Percentiles rank a stretch among this genome's conserved stretches.
Evolutionary conservation across 768 basidiomycete genomes (phyloP).

Genomic region (Xerocomellus chrysenteron): DNA sequence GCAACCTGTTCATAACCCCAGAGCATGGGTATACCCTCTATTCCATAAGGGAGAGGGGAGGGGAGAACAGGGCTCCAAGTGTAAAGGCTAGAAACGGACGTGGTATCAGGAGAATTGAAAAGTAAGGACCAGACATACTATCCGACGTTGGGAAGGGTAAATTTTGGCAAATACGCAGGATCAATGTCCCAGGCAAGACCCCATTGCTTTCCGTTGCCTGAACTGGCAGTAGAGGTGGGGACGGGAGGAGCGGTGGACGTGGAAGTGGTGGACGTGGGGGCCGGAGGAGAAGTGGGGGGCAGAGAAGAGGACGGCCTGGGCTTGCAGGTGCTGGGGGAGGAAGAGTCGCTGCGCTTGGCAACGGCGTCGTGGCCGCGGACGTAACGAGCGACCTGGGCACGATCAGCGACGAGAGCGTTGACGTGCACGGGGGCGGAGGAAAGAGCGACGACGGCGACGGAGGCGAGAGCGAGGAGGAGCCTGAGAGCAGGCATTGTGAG

Average conservation of each 20-base stretch:
- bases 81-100: conserved; percentile 44
- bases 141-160: conserved; percentile 39
- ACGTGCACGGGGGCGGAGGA: conserved; percentile 44
- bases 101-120: neutral
- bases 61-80: conserved; percentile 46
- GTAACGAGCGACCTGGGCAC: conserved; percentile 44
- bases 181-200: conserved; percentile 52
- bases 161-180: conserved; percentile 42
- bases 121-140: conserved; percentile 34
- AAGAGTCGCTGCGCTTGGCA: conserved; percentile 47
- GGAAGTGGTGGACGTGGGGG: conserved; percentile 7
- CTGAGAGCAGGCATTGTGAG: conserved; percentile 47
- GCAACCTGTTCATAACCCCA: conserved; percentile 56
- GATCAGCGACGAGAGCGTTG: conserved; percentile 50
- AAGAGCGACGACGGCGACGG: conserved; percentile 55
- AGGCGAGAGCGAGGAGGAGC: conserved; percentile 56
- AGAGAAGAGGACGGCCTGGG: conserved; percentile 40
- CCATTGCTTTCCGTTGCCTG: conserved; percentile 21
- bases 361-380: conserved; percentile 44
- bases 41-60: too few relatives aligned
- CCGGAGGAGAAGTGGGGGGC: conserved; percentile 1
- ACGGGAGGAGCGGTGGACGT: conserved; percentile 1
- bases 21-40: conserved; percentile 42
- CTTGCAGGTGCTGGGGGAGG: conserved; percentile 47
- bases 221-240: neutral